Base-by-base conservation (phyloP, 2,329 filamentous ascomycete species). In the Sclerotinia nivalis region DNA sequence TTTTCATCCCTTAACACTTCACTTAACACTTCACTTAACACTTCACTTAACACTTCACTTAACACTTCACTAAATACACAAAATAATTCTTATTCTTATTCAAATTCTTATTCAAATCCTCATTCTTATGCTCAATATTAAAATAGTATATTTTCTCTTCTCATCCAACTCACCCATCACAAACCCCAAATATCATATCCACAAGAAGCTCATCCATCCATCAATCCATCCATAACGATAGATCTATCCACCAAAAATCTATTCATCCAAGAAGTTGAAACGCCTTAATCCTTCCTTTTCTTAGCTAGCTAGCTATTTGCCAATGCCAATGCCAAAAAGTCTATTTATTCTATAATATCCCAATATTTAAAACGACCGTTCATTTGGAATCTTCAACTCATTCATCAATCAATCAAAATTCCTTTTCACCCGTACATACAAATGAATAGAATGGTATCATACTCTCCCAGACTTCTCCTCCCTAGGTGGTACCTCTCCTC, bases 401-500 rank as follows among this genome's bases (percentile, higher is more conserved):
- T 34, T 37, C n/a, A 37, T 60, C 40, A 50, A 49, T 37, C 25
- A 56, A 20, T 58, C 54, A 25, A 20, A 58, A 20, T 9, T 49
- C 31, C 45, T 34, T 13, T 49, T 4, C 47, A 31, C 34, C 12
- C 22, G n/a, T 15, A 0, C 22, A n/a, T 40, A 40, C 10, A 9
- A 37, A 56, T 0, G 20, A 47, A 47, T 22, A 37, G 28, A 43
- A 34, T 56, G 54, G 18, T 13, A 34, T 45, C 25, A 56, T 12
- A n/a, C 8, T 10, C 65, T 62, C 45, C 55, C 45, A 18, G n/a
- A 25, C 20, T 45, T 31, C 12, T 15, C 45, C 12, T 34, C 47
- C 49, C 66, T 62, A 47, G 76, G 75, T 15, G 77, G 77, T 7
- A 78, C 69, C 69, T 74, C 73, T 47, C 74, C 72, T 45, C 73